Evolutionary conservation across 1,284 basidiomycete species (phyloP).

Genomic region (Albatrellus sp.): DNA sequence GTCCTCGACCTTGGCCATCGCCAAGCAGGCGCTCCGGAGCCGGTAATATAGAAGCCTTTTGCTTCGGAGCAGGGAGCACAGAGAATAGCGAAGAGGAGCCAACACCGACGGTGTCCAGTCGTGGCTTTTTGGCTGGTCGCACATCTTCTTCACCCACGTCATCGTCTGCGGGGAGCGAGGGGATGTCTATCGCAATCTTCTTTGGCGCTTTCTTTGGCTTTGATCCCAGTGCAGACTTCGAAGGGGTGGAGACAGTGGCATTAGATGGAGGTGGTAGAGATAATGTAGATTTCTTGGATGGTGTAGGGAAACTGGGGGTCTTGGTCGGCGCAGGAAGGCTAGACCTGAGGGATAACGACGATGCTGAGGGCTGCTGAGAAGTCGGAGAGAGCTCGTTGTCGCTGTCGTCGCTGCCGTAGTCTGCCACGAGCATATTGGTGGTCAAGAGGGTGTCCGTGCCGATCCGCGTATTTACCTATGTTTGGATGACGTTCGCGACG

Average conservation of each 20-base stretch:
- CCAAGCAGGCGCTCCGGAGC: constrained; percentile 48
- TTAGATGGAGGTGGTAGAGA: constrained; percentile 23
- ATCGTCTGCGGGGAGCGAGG: constrained; percentile 32
- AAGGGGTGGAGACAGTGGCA: constrained; percentile 8
- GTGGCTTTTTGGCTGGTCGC: constrained; percentile 44
- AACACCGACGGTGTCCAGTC: constrained; percentile 24
- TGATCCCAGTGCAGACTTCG: constrained; percentile 23
- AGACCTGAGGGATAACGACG: constrained; percentile 9
- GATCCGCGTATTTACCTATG: constrained; percentile 5
- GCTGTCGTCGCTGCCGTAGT: constrained; percentile 61
- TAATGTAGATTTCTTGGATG: constrained; percentile 22
- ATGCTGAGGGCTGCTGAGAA: constrained; percentile 6
- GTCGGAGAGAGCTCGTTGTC: constrained; percentile 25
- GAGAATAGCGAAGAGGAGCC: constrained; percentile 54
- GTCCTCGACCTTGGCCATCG: constrained; percentile 43
- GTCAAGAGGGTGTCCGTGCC: constrained; percentile 8
- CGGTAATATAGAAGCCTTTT: constrained; percentile 26
- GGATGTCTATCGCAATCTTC: constrained; percentile 61
- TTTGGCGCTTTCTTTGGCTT: constrained; percentile 34
- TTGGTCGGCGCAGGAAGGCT: constrained; percentile 13
- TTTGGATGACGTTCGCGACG: constrained; percentile 3
- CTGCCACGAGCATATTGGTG: constrained; percentile 53
- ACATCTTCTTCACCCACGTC: constrained; percentile 28
- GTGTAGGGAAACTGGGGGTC: background rate
- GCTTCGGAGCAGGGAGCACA: constrained; percentile 69